Conservation (phyloP, 768 basidiomycete genomes). For the Neoboletus brunneissimus region DNA sequence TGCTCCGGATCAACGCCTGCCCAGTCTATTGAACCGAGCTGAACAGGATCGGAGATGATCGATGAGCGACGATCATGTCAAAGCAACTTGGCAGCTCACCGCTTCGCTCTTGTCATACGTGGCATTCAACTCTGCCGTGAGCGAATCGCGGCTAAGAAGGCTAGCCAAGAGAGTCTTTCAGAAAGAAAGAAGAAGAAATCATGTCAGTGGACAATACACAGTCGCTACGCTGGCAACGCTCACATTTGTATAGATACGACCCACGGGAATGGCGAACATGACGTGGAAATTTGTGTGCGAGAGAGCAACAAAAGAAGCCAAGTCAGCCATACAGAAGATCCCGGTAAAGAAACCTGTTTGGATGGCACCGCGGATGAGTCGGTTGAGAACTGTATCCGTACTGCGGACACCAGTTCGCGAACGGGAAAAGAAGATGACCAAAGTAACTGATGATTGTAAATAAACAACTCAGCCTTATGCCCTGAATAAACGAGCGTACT, state of each 20-base stretch:
- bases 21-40: conserved; percentile 3
- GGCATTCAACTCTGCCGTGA: background rate
- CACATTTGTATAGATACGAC: conserved; percentile 48
- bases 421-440: background rate
- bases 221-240: conserved; percentile 14
- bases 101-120: background rate
- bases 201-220: no score
- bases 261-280: conserved; percentile 40
- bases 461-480: background rate
- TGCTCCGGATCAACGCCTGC: background rate
- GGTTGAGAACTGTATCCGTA: conserved; percentile 42
- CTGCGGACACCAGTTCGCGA: conserved; percentile 50
- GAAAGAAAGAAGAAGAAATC: no score
- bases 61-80: background rate
- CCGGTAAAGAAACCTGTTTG: conserved; percentile 2
- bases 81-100: background rate
- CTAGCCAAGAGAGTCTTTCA: conserved; percentile 2
- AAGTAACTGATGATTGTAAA: conserved; percentile 14
- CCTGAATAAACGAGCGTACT: conserved; percentile 21
- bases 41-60: background rate
- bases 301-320: conserved; percentile 35
- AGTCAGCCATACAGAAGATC: conserved; percentile 27
- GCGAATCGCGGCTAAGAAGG: conserved; percentile 2
- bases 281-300: conserved; percentile 33
- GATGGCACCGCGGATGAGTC: conserved; percentile 9